Evolutionary conservation across 129 eudicot genomes (phyloP), one percentile per base, ranked within the genome.

Genomic region (Centrapalus pauciflorus): DNA sequence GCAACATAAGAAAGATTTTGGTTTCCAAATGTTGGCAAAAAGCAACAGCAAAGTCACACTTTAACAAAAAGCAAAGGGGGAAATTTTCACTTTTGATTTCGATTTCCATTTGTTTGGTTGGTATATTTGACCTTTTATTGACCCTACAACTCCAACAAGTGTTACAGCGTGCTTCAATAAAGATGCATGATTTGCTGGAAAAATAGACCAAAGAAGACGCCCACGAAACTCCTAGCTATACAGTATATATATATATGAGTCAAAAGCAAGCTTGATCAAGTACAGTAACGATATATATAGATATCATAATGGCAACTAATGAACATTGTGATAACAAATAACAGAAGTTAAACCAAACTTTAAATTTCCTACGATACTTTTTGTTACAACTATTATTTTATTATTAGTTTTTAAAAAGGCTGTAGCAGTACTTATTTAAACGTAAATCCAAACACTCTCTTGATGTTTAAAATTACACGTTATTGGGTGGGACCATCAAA

Each of bases 101-200:
- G 52, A 66, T 75, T 57, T 57, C 55, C 74, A 66, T 75, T 45
- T 66, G 49, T 75, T 57, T 75, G 43, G 68, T 66, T 33, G 61
- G 69, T 66, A 57, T 54, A n/a, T 66, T 57, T 14, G 73, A 66
- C 66, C 68, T 75, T 75, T 66, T 75, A 57, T 46, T 68, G 69
- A 66, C 79, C 79, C 74, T 46, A 66, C 79, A 35, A 35, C 45
- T 41, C 40, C 45, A 48, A 55, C 60, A 28, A 74, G 66, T 54
- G 66, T 65, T 21, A 64, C 13, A 75, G 79, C 79, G 41, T 75
- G 79, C 79, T 58, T 67, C 61, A 46, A 19, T 57, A 75, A 66
- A 75, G 79, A 33, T 35, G 4, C 3, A 41, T 20, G 12, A 8
- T 73, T 41, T 41, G 57, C 75, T 56, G 7, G 66, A 28, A 73